These are phyloP conservation scores for Colletotrichum tofieldiae DNA, from an alignment of 2,329 filamentous ascomycete species.

Conservation along the genomic window DNA sequence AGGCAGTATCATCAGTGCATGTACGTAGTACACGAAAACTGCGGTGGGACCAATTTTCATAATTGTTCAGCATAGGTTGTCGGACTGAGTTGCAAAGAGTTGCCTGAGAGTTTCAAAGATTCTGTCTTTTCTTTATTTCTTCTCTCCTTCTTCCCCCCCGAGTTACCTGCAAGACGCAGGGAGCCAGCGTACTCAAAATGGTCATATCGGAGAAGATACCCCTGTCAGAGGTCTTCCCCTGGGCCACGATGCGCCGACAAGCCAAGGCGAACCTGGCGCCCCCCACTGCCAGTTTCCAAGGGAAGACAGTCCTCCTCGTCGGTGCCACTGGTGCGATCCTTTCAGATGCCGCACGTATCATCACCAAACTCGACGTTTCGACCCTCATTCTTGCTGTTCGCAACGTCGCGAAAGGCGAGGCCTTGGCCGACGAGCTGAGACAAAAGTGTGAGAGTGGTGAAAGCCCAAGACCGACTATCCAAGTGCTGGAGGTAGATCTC, in stretches of 20 bases:
- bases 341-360: slow-evolving; percentile 9
- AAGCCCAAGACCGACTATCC: not conserved
- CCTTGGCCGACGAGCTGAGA: not conserved
- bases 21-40: no score
- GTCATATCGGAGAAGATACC: slow-evolving; percentile 10
- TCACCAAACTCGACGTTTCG: not conserved
- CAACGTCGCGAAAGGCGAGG: slow-evolving; percentile 7
- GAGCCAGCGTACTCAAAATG: not conserved
- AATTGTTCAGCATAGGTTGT: not conserved
- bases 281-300: slow-evolving; percentile 1
- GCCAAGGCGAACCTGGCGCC: slow-evolving; percentile 11
- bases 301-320: slow-evolving; percentile 10
- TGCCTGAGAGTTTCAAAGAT: not conserved
- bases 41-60: not conserved
- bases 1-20: no score
- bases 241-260: slow-evolving; percentile 15
- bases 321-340: slow-evolving; percentile 16
- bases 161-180: not conserved
- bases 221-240: slow-evolving; percentile 2
- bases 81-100: not conserved
- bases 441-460: not conserved
- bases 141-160: not conserved
- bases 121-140: not conserved
- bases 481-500: slow-evolving; percentile 3
- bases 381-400: slow-evolving; percentile 13